Evolutionary conservation across 352 stramenopile species (phyloP), one percentile per base, ranked within the genome.

Genomic region (Phytophthora pseudosyringae): DNA sequence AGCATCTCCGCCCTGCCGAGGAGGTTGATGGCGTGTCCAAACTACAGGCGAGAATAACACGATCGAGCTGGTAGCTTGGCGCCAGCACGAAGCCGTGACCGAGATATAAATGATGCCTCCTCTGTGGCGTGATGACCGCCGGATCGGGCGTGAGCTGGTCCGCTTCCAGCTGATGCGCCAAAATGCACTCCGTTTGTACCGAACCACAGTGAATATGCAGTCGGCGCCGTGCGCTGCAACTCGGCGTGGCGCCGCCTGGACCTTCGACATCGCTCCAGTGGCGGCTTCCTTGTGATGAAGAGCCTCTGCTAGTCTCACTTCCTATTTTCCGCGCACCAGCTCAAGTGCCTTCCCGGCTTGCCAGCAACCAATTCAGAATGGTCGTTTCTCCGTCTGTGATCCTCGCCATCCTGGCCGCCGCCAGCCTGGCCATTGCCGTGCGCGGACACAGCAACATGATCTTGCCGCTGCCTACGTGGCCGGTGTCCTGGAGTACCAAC

Each of bases 401-500:
- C 15, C 26, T 60, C 46, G 52, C 11, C 29, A 25, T 56, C 8
- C 35, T 71, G 44, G 28, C 64, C 10, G 53, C 43, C 3, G 25
- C 54, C 32, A 18, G 31, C 8, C 16, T 62, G 25, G 43, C 56
- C 25, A 31, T 40, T 26, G 49, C 45, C 0, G 64, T 44, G 7
- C 40, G 61, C 5, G 59, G 63, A 1, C 68, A 75, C 58, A 65
- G 64, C 61, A 65, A 70, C n/a, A 81, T 83, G 73, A 73, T 56
- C 26, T 26, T 80, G 31, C 76, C 76, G n/a, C n/a, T 68, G 18
- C 73, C 76, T 26, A 82, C 76, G 18, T 84, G 73, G 69, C 57
- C 70, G 8, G 36, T 31, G 12, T 70, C 77, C 49, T 78, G 77
- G 61, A 59, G 35, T 54, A 59, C 69, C 43, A 84, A 82, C 67